These are phyloP conservation scores for Tausonia pullulans DNA, from an alignment of 1,284 basidiomycete genomes.

Conservation along the genomic window DNA sequence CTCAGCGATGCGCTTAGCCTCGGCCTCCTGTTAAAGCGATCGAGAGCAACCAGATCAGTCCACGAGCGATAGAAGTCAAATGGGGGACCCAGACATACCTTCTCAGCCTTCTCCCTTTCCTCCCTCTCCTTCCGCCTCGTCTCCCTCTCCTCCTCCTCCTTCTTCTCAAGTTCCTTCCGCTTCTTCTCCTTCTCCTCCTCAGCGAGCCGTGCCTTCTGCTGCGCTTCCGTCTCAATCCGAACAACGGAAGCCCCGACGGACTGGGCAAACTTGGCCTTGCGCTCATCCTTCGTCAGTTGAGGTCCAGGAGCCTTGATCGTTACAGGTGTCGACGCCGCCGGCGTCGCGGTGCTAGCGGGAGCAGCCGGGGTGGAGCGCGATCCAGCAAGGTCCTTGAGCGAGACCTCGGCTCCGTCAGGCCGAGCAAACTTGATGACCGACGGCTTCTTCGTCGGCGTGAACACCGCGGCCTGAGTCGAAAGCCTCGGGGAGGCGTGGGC, in stretches of 20 bases:
- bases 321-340: neutral
- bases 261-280: constrained; percentile 25
- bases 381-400: constrained; percentile 24
- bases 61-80: neutral
- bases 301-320: constrained; percentile 18
- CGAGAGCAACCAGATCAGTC: neutral
- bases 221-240: constrained; percentile 42
- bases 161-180: constrained; percentile 32
- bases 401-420: constrained; percentile 31
- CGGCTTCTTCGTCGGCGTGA: constrained; percentile 17
- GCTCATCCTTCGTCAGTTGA: too few species aligned
- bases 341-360: neutral
- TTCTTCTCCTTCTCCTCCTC: constrained; percentile 25
- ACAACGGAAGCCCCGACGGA: constrained; percentile 28
- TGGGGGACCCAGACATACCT: constrained; percentile 15
- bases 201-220: constrained; percentile 33
- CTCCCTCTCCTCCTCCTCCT: constrained; percentile 41
- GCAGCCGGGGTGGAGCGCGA: constrained; percentile 18
- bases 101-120: constrained; percentile 38
- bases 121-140: constrained; percentile 41
- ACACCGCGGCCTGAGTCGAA: constrained; percentile 15
- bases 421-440: constrained; percentile 31
- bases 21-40: constrained; percentile 32
- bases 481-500: constrained; percentile 12
- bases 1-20: constrained; percentile 43